Base-by-base conservation (phyloP, 2,329 filamentous ascomycete species). In the Trichoderma sp. region DNA sequence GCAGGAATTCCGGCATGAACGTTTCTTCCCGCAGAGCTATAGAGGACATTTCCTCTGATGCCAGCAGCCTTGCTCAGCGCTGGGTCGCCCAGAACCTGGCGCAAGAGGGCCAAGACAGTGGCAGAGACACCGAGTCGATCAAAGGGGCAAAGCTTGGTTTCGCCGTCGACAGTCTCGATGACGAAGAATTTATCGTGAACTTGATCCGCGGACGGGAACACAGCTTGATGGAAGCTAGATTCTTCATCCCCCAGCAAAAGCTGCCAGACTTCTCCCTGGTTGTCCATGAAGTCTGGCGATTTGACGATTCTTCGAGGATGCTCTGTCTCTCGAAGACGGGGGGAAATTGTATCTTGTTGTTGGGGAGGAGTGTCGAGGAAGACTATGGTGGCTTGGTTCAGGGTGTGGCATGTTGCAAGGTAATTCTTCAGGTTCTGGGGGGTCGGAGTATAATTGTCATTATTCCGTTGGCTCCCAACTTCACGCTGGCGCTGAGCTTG, bases 111-210 rank as follows among this genome's bases (percentile, higher is more conserved):
- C 66, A 76, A 61, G 11, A 82, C 78, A 2, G 74, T 72, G 69
- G 77, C 79, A 68, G 82, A 76, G 8, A 82, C 75, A 2, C 73
- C 75, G 7, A 79, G 69, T n/a, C 72, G 75, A 71, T 81, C 74
- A 61, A 75, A 79, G 32, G 77, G 34, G 49, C 75, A 75, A 46
- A 83, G 77, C 30, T 74, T 72, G 59, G 67, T 68, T 72, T 82
- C 76, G 39, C 77, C 79, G 56, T 75, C 77, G 59, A 82, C 78
- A 2, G 75, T 77, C 1, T 43, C 52, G 46, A 80, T 68, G 51
- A 76, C 13, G 13, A 74, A 76, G 28, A 59, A 72, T 0, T 79
- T 71, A 61, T 78, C 80, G n/a, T 79, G 75, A 11, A 81, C 56
- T 72, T 81, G 72, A 70, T 78, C 71, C 16, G 64, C 63, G 30